These are phyloP conservation scores for Otatea glauca DNA, from an alignment of 176 grass and related monocot species.

Conservation along the genomic window DNA sequence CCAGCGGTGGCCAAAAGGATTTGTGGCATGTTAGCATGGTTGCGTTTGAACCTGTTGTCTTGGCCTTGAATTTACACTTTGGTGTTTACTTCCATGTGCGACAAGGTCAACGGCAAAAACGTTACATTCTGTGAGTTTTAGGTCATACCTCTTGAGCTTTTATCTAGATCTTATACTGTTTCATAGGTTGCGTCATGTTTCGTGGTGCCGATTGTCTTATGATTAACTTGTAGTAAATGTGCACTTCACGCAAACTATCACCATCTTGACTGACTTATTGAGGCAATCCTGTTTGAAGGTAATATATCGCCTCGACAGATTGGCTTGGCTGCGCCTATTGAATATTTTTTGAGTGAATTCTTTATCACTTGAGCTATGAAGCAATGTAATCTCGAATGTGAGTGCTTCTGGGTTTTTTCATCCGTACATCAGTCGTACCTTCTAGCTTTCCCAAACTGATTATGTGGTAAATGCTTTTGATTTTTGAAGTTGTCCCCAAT, in stretches of 20 bases:
- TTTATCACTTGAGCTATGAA: too few relatives aligned
- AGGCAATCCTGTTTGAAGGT: background rate
- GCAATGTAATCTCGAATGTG: background rate
- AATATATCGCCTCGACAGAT: background rate
- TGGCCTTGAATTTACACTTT: slow-evolving; percentile 49
- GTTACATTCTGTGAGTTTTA: slow-evolving; percentile 42
- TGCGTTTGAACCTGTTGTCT: slow-evolving; percentile 39
- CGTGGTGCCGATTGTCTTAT: slow-evolving; percentile 19
- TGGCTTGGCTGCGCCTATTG: background rate
- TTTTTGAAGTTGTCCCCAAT: background rate
- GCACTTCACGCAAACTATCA: background rate
- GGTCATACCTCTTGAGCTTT: slow-evolving; percentile 35
- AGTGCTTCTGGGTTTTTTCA: too few relatives aligned
- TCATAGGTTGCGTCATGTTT: slow-evolving; percentile 17
- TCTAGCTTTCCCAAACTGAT: background rate
- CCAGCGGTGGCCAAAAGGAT: background rate
- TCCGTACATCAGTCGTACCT: background rate
- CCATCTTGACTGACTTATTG: background rate
- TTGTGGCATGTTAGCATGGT: slow-evolving; percentile 41
- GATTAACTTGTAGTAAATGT: slow-evolving; percentile 29
- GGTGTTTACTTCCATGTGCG: slow-evolving; percentile 43
- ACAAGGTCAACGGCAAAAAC: slow-evolving; percentile 46
- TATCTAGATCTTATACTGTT: slow-evolving; percentile 39
- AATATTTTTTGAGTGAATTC: too few relatives aligned
- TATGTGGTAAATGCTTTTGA: background rate